phyloP scores from a whole-genome alignment of 306 rosid species.

The Cyclanthera cordifolia region DNA sequence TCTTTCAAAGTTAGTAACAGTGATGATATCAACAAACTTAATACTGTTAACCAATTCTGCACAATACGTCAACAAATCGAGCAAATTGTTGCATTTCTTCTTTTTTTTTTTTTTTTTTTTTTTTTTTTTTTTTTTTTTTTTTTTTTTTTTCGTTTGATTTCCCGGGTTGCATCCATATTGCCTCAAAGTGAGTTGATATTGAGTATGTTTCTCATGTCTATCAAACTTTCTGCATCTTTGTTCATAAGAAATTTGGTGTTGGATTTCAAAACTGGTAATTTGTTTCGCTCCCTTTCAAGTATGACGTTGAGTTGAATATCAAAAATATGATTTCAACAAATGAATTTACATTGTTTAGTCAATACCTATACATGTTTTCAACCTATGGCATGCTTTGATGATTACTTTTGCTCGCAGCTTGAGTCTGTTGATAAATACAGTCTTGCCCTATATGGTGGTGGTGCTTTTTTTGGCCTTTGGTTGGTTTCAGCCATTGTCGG shows the following conservation, averaged over 20 bases:
- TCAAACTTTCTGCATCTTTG: background rate
- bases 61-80: slow-evolving; percentile 32
- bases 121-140: background rate
- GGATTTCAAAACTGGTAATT: no score
- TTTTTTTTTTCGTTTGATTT: no score
- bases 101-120: background rate
- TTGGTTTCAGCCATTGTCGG: slow-evolving; percentile 56
- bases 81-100: slow-evolving; percentile 14
- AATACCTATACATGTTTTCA: background rate
- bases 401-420: slow-evolving; percentile 31
- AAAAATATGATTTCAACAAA: no score
- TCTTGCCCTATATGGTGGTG: slow-evolving; percentile 36
- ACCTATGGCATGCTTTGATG: background rate
- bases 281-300: no score
- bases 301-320: no score
- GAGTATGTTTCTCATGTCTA: no score
- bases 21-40: slow-evolving; percentile 29
- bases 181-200: no score
- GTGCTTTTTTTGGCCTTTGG: slow-evolving; percentile 47
- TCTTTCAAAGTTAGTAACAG: slow-evolving; percentile 21
- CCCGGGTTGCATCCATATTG: no score
- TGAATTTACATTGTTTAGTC: no score
- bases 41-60: slow-evolving; percentile 23
- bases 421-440: slow-evolving; percentile 33
- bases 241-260: background rate